Percentiles rank a stretch among this genome's conserved stretches.
Evolutionary conservation across 805 yeast species (phyloP).

Genomic region (Candida maris): DNA sequence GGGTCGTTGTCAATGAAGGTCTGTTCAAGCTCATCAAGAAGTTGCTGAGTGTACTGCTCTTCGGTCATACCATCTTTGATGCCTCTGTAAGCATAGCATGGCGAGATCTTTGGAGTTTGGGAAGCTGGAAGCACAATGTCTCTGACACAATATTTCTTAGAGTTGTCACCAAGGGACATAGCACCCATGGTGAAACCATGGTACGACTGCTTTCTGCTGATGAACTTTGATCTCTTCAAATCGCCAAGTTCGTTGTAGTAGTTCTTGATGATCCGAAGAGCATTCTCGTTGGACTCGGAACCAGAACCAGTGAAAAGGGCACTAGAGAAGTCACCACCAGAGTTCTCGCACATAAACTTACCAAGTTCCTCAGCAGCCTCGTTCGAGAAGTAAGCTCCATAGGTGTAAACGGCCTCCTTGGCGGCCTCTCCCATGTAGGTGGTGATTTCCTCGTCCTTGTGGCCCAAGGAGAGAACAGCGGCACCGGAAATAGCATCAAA

Average conservation of each 20-base stretch:
- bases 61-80: constrained; percentile 34
- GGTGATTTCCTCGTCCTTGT: constrained; percentile 37
- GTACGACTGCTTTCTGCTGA: constrained; percentile 43
- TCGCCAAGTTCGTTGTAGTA: constrained; percentile 42
- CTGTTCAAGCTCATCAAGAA: constrained; percentile 40
- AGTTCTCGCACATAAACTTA: constrained; percentile 39
- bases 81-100: constrained; percentile 33
- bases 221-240: constrained; percentile 37
- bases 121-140: constrained; percentile 24
- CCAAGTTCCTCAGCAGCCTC: constrained; percentile 41
- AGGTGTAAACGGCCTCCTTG: constrained; percentile 36
- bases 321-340: constrained; percentile 35
- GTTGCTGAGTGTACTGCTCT: constrained; percentile 36
- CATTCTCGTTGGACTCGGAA: constrained; percentile 76
- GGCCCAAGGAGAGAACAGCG: constrained; percentile 45
- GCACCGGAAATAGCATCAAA: constrained; percentile 47
- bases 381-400: constrained; percentile 31
- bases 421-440: constrained; percentile 37
- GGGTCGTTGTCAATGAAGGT: constrained; percentile 41
- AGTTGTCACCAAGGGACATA: constrained; percentile 36
- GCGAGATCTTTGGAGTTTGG: constrained; percentile 30
- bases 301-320: constrained; percentile 61
- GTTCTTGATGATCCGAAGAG: constrained; percentile 61
- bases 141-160: constrained; percentile 34
- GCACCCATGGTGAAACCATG: constrained; percentile 49